A percentile compares a stretch with the other conserved stretches of the same genome.
Evolutionary conservation across 805 yeast species (phyloP).

Genomic region (Lipomyces anomalus): DNA sequence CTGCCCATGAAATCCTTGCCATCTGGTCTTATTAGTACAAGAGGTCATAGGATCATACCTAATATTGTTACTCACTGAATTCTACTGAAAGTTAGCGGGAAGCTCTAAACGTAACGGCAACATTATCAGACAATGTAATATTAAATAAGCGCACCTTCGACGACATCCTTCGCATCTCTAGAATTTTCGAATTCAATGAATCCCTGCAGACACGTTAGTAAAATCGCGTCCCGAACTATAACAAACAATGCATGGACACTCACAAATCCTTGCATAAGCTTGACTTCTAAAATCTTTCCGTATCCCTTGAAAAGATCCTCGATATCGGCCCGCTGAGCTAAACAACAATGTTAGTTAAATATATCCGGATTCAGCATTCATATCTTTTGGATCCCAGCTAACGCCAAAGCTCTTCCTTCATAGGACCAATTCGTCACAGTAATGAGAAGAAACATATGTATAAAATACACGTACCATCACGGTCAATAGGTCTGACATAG

Average conservation of each 20-base stretch:
- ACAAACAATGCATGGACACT: constrained; percentile 2
- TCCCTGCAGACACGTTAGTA: constrained; percentile 22
- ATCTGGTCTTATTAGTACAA: constrained; percentile 12
- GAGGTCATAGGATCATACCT: neutral
- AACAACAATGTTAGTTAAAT: too few species aligned
- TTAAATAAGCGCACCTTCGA: constrained; percentile 16
- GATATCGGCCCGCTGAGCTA: constrained; percentile 38
- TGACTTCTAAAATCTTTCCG: constrained; percentile 53
- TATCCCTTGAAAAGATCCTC: constrained; percentile 42
- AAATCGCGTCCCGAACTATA: neutral
- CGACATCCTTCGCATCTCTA: constrained; percentile 31
- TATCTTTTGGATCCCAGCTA: too few species aligned
- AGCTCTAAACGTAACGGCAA: too few species aligned
- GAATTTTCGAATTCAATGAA: constrained; percentile 31
- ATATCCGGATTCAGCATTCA: too few species aligned
- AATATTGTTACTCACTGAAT: constrained; percentile 21
- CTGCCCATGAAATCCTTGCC: constrained; percentile 35
- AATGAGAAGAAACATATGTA: too few species aligned
- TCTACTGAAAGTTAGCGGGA: constrained; percentile 9
- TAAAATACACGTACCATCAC: constrained; percentile 25
- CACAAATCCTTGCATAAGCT: constrained; percentile 42
- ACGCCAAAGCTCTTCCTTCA: too few species aligned
- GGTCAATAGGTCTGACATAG: constrained; percentile 22
- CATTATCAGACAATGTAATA: neutral
- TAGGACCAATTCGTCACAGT: too few species aligned